Conservation (phyloP, 1,284 basidiomycete genomes). For the Fomes fomentarius region DNA sequence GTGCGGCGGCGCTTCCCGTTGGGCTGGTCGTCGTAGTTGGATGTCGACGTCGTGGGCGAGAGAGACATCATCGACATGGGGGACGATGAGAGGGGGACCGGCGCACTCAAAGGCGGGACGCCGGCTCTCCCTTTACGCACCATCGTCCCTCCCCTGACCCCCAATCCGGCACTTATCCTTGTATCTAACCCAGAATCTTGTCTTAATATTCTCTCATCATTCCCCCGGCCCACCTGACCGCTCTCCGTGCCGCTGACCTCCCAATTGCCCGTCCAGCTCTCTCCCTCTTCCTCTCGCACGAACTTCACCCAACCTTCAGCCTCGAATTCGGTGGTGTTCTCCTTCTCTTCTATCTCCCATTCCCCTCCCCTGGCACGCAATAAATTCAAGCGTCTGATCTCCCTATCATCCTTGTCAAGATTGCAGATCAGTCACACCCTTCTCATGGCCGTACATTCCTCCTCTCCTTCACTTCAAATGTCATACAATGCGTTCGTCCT, state of each 20-base stretch:
- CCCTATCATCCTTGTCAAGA: too few species aligned
- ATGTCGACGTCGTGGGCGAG: slow-evolving; percentile 38
- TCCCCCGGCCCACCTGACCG: slow-evolving; percentile 6
- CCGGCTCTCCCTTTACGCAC: slow-evolving; percentile 9
- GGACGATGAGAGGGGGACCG: slow-evolving; percentile 12
- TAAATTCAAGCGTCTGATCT: too few species aligned
- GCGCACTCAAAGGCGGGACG: slow-evolving; percentile 14
- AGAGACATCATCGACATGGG: slow-evolving; percentile 35
- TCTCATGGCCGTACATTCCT: too few species aligned
- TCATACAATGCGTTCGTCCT: too few species aligned
- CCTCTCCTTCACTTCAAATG: too few species aligned
- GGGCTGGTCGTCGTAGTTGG: slow-evolving; percentile 31
- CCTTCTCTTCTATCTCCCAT: not conserved
- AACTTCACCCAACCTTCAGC: too few species aligned
- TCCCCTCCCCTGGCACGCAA: too few species aligned
- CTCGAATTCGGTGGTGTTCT: not conserved
- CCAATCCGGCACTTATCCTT: slow-evolving; percentile 1
- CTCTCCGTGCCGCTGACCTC: not conserved
- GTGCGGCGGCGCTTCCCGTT: slow-evolving; percentile 35
- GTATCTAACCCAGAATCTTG: slow-evolving; percentile 9
- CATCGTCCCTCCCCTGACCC: not conserved
- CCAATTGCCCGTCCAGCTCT: not conserved
- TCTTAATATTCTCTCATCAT: not conserved
- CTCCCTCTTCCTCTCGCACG: too few species aligned
- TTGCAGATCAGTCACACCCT: too few species aligned